Percentiles rank a stretch among this genome's conserved stretches.
Evolutionary conservation across 768 basidiomycete species (phyloP).

Genomic region (Kwoniella europaea): DNA sequence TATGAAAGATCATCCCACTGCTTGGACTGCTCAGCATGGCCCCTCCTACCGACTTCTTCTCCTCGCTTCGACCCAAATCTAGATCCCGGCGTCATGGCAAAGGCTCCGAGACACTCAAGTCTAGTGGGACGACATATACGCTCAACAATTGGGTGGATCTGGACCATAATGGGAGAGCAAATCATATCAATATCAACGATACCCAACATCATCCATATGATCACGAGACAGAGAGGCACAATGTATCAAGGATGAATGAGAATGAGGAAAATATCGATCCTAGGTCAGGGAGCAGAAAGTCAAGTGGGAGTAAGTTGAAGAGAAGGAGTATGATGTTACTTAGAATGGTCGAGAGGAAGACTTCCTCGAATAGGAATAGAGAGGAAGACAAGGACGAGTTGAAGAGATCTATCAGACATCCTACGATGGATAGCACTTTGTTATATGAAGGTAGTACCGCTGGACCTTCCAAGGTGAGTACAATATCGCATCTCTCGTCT

Average conservation of each 20-base stretch:
- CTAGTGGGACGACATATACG: conserved; percentile 4
- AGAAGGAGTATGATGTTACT: conserved; percentile 23
- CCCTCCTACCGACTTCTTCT: conserved; percentile 11
- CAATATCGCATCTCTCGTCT: neutral
- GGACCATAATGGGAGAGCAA: conserved; percentile 7
- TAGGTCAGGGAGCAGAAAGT: neutral
- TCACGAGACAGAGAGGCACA: neutral
- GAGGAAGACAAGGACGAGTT: neutral
- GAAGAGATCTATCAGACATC: neutral
- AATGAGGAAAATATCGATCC: conserved; percentile 1
- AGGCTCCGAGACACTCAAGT: neutral
- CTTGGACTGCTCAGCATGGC: neutral
- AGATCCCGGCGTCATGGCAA: neutral
- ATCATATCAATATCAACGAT: conserved; percentile 2
- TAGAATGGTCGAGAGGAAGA: conserved; percentile 22
- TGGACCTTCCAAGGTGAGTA: conserved; percentile 1
- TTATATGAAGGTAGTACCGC: neutral
- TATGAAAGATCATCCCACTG: neutral
- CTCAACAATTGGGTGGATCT: conserved; percentile 17
- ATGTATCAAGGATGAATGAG: neutral
- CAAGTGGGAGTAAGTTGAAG: conserved; percentile 12
- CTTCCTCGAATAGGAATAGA: neutral
- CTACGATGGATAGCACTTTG: neutral
- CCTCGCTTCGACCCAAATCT: conserved; percentile 3
- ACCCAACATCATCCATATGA: neutral